Base-by-base conservation (phyloP, 352 stramenopile genomes). In the Phytophthora sansomeana region DNA sequence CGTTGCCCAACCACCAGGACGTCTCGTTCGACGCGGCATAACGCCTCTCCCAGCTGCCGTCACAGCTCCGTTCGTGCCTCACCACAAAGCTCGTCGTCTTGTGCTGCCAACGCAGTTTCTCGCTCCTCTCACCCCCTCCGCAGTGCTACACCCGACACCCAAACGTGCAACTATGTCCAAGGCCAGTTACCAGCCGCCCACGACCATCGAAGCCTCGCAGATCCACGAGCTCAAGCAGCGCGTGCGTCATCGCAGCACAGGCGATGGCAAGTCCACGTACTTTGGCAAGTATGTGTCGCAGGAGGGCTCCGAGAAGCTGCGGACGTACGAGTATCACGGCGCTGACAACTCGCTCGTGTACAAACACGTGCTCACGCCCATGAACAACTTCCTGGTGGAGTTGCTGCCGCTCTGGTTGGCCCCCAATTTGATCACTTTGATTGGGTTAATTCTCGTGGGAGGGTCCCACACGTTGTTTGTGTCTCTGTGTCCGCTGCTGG, bases 261-360 rank as follows among this genome's bases (percentile, higher is more conserved):
- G 71, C 11, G 83, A 91, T 47, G 82, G 86, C 51, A 96, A 96
- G 67, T 86, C 87, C 51, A 94, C 81, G 62, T 96, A 96, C 69
- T 96, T 96, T 74, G 84, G 86, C 64, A 96, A 93, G 68, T 96
- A 96, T 53, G 87, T 96, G 38, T 90, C 81, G 30, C 81, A 91
- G 48, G 87, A 94, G 73, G 87, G 85, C 33, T 93, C 84, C 6
- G 87, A 93, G 62, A 96, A 96, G 59, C 74, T 96, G 50, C 79
- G 81, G 19, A 92, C 85, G 39, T 96, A 96, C 74, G 76, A 93
- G 69, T 96, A 96, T 74, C 87, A 96, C 55, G 87, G 87, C 46
- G 67, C 80, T 24, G 87, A 96, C 77, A 89, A 96, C 66, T 96
- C 87, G 72, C 77, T 93, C 58, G 85, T 96, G 60, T 96, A 94